phyloP scores from a whole-genome alignment of 257 asterid genomes.

The Mitragyna speciosa region DNA sequence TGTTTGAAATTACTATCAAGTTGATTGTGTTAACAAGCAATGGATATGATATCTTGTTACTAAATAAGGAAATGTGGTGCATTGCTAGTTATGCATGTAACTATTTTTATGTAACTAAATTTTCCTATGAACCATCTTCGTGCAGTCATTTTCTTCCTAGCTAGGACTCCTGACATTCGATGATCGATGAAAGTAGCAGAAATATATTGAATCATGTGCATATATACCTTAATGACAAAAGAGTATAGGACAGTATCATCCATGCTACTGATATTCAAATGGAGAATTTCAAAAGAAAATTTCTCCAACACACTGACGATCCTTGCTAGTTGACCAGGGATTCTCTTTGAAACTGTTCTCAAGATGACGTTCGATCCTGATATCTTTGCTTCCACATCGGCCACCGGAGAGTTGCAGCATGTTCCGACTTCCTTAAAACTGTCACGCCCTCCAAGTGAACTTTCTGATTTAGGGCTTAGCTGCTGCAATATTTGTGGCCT shows the following conservation, averaged over 20 bases:
- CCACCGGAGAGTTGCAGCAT: constrained; percentile 77
- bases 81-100: too few species aligned
- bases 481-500: constrained; percentile 40
- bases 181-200: neutral
- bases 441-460: constrained; percentile 31
- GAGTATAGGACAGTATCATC: constrained; percentile 94
- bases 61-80: neutral
- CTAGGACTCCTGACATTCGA: neutral
- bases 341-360: constrained; percentile 63
- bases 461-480: constrained; percentile 46
- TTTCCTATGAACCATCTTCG: neutral
- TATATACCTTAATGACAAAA: constrained; percentile 75
- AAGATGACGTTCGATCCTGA: constrained; percentile 73
- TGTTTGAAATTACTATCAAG: neutral
- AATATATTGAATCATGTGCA: neutral
- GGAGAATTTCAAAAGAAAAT: constrained; percentile 72
- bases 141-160: neutral
- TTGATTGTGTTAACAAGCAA: neutral
- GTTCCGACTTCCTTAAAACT: constrained; percentile 72
- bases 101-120: neutral
- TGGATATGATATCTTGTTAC: neutral
- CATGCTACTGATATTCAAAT: constrained; percentile 87
- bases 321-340: constrained; percentile 69
- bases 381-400: constrained; percentile 83
- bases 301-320: constrained; percentile 66